Conservation (phyloP, 164 flowering plant genomes). For the Pachysandra terminalis region DNA sequence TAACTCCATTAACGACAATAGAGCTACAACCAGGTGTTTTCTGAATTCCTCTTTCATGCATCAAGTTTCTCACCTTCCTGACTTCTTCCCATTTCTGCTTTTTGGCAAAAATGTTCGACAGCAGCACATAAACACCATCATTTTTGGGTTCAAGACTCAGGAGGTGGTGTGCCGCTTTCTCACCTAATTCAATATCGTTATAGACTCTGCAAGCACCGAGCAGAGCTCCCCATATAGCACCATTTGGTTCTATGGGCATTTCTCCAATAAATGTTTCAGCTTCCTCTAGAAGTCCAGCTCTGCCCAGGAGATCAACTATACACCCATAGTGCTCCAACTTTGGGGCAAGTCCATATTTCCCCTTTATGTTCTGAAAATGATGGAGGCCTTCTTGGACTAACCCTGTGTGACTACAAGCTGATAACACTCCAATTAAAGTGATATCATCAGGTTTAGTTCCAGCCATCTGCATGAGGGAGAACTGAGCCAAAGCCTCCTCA, state of each 20-base stretch:
- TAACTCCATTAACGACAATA: constrained; percentile 7
- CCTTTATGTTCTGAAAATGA: constrained; percentile 2
- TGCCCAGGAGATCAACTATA: constrained; percentile 12
- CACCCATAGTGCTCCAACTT: constrained; percentile 13
- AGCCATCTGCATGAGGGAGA: constrained; percentile 6
- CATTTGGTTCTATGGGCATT: constrained; percentile 15
- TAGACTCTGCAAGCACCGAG: constrained; percentile 6
- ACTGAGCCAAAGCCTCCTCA: background rate
- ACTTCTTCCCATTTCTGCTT: constrained; percentile 2
- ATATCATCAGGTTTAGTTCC: constrained; percentile 5
- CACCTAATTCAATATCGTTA: constrained; percentile 2
- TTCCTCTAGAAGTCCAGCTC: constrained; percentile 13
- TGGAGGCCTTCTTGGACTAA: constrained; percentile 9
- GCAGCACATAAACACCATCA: constrained; percentile 9
- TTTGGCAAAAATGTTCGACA: constrained; percentile 9
- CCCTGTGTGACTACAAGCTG: constrained; percentile 14
- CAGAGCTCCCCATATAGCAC: constrained; percentile 10
- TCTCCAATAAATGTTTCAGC: constrained; percentile 8
- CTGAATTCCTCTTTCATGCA: constrained; percentile 10
- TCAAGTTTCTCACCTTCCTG: constrained; percentile 1
- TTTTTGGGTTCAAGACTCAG: constrained; percentile 1
- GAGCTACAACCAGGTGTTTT: constrained; percentile 15
- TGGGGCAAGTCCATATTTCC: constrained; percentile 1
- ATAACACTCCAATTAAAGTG: constrained; percentile 6
- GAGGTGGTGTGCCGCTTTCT: background rate